Evolutionary conservation across 805 yeast species (phyloP), one percentile per base, ranked within the genome.

Genomic region (Geotrichum ghanense): DNA sequence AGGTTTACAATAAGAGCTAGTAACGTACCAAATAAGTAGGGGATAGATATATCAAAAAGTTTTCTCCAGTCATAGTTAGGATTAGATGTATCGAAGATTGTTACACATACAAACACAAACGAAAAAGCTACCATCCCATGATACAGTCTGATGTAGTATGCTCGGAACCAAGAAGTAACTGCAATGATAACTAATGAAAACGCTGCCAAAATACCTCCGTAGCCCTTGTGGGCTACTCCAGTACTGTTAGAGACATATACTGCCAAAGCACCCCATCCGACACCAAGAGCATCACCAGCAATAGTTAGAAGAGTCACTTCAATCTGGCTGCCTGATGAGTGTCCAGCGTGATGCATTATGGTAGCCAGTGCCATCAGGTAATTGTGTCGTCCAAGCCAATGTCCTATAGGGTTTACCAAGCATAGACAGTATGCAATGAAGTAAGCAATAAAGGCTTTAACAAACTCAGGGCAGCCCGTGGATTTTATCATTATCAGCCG

Each of bases 301-400:
- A 69, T 54, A 0, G 76, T 68, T 12, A 58, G 58, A 2, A 67
- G 1, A 0, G 74, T 65, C 47, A 73, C 66, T 53, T 73, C 78
- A 2, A 71, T 12, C 53, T 74, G 78, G 1, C 71, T 63, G 9
- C 78, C 77, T 4, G 70, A 44, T 3, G 67, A 61, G 46, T 74
- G 67, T 1, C 66, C 72, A 0, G 78, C 75, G 54, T 74, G 79
- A 45, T 70, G 72, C 9, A 73, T 52, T 3, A 74, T 27, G 0
- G 64, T 63, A 0, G 75, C 69, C 1, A 73, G 44, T 1, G 75
- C 74, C 21, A 71, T 50, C 41, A 73, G 68, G 44, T 63, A 66
- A 25, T 72, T 51, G 45, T 61, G 59, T 5, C 59, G 56, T 2
- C 75, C 76, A 17, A 73, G 51, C 77, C 77, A 74, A 1, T 44